Conservation (phyloP, 257 asterid genomes). For the Cruciata laevipes region DNA sequence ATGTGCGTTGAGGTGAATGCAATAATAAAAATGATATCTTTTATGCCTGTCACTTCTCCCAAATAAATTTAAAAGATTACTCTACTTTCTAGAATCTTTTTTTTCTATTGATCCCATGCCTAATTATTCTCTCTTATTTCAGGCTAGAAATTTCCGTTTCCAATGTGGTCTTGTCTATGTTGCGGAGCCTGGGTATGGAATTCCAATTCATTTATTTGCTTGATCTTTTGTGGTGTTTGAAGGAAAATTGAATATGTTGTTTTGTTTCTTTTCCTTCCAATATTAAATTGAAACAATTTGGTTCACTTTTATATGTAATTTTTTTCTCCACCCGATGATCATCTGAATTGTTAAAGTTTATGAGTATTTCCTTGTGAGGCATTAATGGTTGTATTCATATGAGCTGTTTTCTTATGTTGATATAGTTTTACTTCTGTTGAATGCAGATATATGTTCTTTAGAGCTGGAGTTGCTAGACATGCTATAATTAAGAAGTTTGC, state of each 20-base stretch:
- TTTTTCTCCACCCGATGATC: not conserved
- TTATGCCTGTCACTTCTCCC: no score
- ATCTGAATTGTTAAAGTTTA: not conserved
- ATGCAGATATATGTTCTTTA: slow-evolving; percentile 80
- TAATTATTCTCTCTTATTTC: slow-evolving; percentile 24
- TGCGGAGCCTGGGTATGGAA: slow-evolving; percentile 88
- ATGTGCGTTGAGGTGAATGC: no score
- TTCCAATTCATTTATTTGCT: not conserved
- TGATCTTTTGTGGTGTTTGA: not conserved
- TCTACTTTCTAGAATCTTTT: not conserved
- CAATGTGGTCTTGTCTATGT: slow-evolving; percentile 95
- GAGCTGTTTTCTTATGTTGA: slow-evolving; percentile 7
- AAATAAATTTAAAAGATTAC: not conserved
- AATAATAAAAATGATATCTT: no score
- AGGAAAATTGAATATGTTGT: not conserved
- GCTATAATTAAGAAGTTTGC: slow-evolving; percentile 95
- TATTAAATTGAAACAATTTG: not conserved
- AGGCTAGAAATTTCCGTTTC: slow-evolving; percentile 97
- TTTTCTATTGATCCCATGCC: slow-evolving; percentile 13
- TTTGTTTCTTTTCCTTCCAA: not conserved
- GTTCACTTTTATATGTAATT: slow-evolving; percentile 1
- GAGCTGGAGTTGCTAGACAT: slow-evolving; percentile 98
- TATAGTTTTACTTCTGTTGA: slow-evolving; percentile 13
- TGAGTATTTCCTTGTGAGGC: not conserved
- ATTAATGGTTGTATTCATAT: slow-evolving; percentile 1